Evolutionary conservation across 176 grass and related monocot genomes (phyloP).

Genomic region (Echinochloa phyllopogon): DNA sequence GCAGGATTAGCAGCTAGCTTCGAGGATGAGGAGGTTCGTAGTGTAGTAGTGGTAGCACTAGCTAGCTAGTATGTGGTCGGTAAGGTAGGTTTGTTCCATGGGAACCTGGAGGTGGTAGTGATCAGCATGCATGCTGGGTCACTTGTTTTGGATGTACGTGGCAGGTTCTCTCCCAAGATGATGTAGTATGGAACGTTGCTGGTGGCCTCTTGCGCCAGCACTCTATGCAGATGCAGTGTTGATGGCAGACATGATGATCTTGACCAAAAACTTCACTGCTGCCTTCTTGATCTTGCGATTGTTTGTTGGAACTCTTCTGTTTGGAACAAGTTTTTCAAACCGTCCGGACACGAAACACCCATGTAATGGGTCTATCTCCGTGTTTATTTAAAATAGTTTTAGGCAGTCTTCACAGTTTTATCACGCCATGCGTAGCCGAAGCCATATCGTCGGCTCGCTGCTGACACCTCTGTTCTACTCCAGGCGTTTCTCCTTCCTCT

Average conservation of each 20-base stretch:
- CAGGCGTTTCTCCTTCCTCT: too few species aligned
- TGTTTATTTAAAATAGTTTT: too few species aligned
- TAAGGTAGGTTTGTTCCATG: slow-evolving; percentile 38
- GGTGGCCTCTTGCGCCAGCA: slow-evolving; percentile 15
- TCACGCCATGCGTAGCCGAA: too few species aligned
- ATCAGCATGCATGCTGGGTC: slow-evolving; percentile 28
- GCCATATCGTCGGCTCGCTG: too few species aligned
- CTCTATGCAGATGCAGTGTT: slow-evolving; percentile 14
- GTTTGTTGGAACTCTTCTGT: background rate
- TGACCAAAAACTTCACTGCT: background rate
- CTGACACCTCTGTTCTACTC: too few species aligned
- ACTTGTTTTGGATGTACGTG: slow-evolving; percentile 58
- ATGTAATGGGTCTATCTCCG: too few species aligned
- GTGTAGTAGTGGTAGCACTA: slow-evolving; percentile 15
- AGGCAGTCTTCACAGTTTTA: too few species aligned
- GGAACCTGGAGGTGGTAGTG: slow-evolving; percentile 65
- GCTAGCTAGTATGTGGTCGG: slow-evolving; percentile 2
- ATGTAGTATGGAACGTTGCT: slow-evolving; percentile 36
- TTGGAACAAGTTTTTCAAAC: background rate
- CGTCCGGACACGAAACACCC: background rate
- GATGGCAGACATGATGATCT: slow-evolving; percentile 12
- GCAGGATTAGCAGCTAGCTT: slow-evolving; percentile 39
- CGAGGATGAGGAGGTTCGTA: slow-evolving; percentile 29
- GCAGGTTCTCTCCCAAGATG: slow-evolving; percentile 50
- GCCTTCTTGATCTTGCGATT: background rate